These are phyloP conservation scores for Xylaria sp. DNA, from an alignment of 2,329 filamentous ascomycete species.

Conservation along the genomic window DNA sequence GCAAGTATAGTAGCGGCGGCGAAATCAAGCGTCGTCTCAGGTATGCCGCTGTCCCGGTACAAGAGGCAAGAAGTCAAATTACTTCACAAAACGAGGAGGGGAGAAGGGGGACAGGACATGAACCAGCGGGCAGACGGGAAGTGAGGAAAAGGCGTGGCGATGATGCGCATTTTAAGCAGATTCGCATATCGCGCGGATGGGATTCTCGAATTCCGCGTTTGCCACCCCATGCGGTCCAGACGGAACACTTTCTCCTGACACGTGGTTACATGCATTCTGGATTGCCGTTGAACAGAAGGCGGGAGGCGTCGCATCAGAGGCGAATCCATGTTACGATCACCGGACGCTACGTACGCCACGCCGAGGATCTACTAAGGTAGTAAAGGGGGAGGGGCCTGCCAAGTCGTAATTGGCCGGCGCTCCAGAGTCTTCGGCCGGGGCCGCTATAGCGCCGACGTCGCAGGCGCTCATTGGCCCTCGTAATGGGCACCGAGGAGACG, in stretches of 20 bases:
- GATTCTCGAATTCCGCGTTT: neutral
- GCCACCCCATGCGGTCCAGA: neutral
- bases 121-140: neutral
- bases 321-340: neutral
- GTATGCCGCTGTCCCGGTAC: too few species aligned
- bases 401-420: neutral
- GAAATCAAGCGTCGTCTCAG: neutral
- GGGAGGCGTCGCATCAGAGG: neutral
- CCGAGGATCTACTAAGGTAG: neutral
- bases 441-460: neutral
- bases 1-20: neutral
- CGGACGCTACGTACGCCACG: neutral
- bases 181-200: neutral
- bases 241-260: neutral
- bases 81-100: neutral
- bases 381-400: neutral
- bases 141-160: neutral
- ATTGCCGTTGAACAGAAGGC: neutral
- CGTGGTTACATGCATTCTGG: neutral
- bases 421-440: neutral
- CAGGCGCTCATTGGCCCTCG: neutral
- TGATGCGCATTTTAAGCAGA: neutral
- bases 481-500: neutral
- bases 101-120: too few species aligned
- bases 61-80: neutral